A percentile compares a stretch with the other conserved stretches of the same genome.
Conservation (phyloP, 2,329 filamentous ascomycete species). For the Diaporthe sp. region DNA sequence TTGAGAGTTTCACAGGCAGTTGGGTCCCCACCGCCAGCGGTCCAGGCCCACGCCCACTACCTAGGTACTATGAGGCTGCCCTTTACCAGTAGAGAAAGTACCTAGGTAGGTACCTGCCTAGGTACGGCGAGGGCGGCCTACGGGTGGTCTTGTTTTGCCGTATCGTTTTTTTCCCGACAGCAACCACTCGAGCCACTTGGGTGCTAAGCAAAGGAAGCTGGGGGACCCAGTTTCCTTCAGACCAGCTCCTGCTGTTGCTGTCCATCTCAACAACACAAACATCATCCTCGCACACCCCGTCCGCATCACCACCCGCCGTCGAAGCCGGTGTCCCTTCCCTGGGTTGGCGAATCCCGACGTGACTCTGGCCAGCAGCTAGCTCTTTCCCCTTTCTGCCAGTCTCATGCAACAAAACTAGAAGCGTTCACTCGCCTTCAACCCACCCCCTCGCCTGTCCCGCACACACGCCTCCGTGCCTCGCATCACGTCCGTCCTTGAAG, state of each 20-base stretch:
- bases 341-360: constrained; percentile 22
- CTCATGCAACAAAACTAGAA: constrained; percentile 35
- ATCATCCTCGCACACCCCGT: constrained; percentile 6
- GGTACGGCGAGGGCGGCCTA: too few species aligned
- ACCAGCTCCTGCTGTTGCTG: background rate
- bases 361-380: constrained; percentile 36
- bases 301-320: constrained; percentile 35
- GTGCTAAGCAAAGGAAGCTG: background rate
- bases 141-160: too few species aligned
- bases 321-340: constrained; percentile 22
- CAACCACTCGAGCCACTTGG: too few species aligned
- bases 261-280: constrained; percentile 15
- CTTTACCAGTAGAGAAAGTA: too few species aligned
- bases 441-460: constrained; percentile 11
- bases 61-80: too few species aligned
- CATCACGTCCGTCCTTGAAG: constrained; percentile 19
- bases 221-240: constrained; percentile 11
- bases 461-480: constrained; percentile 16
- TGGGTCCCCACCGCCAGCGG: background rate
- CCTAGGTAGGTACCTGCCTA: too few species aligned
- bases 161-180: too few species aligned
- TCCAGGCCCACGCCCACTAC: constrained; percentile 1
- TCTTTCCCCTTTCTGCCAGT: constrained; percentile 30
- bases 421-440: constrained; percentile 41
- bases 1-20: constrained; percentile 19